A percentile compares a stretch with the other conserved stretches of the same genome.
Conservation (phyloP, 257 asterid genomes). For the Capsicum pubescens region DNA sequence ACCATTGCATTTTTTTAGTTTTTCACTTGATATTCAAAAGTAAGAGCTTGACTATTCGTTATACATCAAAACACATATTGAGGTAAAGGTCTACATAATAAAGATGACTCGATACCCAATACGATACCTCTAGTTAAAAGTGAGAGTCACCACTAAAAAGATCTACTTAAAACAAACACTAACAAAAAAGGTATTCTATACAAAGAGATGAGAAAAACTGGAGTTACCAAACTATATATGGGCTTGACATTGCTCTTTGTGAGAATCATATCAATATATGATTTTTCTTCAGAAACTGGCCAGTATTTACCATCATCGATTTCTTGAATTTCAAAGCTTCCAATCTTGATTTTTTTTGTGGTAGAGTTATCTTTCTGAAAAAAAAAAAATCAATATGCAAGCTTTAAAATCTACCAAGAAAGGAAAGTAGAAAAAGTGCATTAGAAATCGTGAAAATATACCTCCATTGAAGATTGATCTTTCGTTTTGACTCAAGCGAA, state of each 20-base stretch:
- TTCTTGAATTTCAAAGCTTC: background rate
- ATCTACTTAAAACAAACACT: background rate
- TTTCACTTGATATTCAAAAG: background rate
- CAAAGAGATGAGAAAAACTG: background rate
- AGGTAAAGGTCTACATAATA: background rate
- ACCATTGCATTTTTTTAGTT: background rate
- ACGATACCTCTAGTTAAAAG: background rate
- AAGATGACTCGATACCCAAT: background rate
- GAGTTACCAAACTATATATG: slow-evolving; percentile 33
- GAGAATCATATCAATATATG: slow-evolving; percentile 26
- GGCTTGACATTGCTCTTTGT: slow-evolving; percentile 18
- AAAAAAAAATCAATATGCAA: background rate
- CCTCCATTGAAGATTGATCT: background rate
- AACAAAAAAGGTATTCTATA: background rate
- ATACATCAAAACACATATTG: background rate
- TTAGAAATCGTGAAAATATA: background rate
- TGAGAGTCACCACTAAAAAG: background rate
- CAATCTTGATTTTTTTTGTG: background rate
- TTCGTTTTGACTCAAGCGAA: background rate
- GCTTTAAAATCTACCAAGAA: background rate
- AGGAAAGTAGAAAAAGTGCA: background rate
- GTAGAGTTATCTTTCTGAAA: no score
- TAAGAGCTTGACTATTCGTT: background rate
- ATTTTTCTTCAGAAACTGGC: slow-evolving; percentile 24
- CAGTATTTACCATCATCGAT: slow-evolving; percentile 26